Conservation (phyloP, 371 early-diverging fungal genomes). For the Dentiscutata heterogama region DNA sequence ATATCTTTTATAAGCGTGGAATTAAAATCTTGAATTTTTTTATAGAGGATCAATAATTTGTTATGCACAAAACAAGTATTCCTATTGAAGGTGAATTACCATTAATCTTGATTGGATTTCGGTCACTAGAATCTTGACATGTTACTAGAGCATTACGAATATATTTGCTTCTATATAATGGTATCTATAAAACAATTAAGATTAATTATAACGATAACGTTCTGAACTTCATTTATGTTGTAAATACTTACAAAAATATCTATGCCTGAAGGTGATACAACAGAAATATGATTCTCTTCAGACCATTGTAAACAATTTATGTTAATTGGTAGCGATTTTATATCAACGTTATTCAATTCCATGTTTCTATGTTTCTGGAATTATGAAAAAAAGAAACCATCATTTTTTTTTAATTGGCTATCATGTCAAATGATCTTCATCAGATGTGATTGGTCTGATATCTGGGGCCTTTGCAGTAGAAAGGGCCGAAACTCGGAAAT, state of each 20-base stretch:
- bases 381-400: too few relatives aligned
- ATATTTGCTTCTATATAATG: conserved; percentile 34
- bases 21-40: conserved; percentile 30
- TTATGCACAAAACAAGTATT: not conserved
- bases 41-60: not conserved
- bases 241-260: conserved; percentile 39
- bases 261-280: conserved; percentile 23
- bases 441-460: too few relatives aligned
- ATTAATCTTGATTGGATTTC: not conserved
- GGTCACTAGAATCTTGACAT: conserved; percentile 3
- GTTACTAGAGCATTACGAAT: not conserved
- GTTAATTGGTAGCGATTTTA: conserved; percentile 25
- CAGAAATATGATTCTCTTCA: conserved; percentile 45
- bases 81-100: not conserved
- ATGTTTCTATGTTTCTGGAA: not conserved
- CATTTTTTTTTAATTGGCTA: too few relatives aligned
- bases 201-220: not conserved
- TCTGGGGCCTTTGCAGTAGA: too few relatives aligned
- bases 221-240: not conserved
- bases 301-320: conserved; percentile 44
- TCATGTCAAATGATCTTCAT: too few relatives aligned
- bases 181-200: not conserved
- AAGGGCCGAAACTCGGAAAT: too few relatives aligned
- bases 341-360: conserved; percentile 23
- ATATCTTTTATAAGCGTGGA: not conserved